Evolutionary conservation across 2,329 filamentous ascomycete species (phyloP), one percentile per base, ranked within the genome.

Genomic region (Zasmidium angulare): DNA sequence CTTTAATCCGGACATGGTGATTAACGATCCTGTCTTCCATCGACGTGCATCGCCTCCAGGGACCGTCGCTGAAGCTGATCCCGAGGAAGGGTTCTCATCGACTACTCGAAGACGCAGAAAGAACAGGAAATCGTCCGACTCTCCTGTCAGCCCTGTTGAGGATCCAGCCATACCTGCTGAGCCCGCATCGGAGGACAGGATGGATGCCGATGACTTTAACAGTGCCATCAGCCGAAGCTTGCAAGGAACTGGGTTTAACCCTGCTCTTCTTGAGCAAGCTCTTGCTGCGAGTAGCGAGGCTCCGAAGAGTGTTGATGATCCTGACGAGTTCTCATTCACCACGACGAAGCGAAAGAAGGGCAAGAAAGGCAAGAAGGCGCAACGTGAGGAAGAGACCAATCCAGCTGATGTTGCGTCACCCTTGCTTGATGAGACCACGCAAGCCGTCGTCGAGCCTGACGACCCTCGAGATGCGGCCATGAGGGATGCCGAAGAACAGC

Each of bases 281-380:
- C 55, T 67, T 29, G 58, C 74, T 1, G 61, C 71, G 2, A 75
- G 78, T 56, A 65, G 53, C n/a, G 59, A 67, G 20, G 56, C 65
- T 4, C 56, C 65, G 9, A 59, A 54, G 3, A 64, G 64, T 11
- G 53, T 54, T 36, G 55, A 60, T 12, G 70, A 72, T 14, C 63
- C 67, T 7, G 67, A 70, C 14, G 70, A 72, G 14, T 69, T 70
- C 50, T 66, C 69, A 55, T 62, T 74, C 66, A 65, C 73, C 58
- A 71, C 73, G 50, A 74, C 74, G 54, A 75, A 75, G 61, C 73
- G 75, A 46, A 80, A 78, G 66, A 81, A 79, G 68, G 70, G 68
- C 31, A 81, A 78, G 71, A 80, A 79, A 61, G 69, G 71, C 9
- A 81, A 80, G 69, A 78, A 80, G 68, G 23, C 60, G 10, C 40